Percentiles rank a stretch among this genome's conserved stretches.
These are phyloP conservation scores for Aspergillus cavernicola DNA, from an alignment of 495 filamentous ascomycete species.

Conservation along the genomic window DNA sequence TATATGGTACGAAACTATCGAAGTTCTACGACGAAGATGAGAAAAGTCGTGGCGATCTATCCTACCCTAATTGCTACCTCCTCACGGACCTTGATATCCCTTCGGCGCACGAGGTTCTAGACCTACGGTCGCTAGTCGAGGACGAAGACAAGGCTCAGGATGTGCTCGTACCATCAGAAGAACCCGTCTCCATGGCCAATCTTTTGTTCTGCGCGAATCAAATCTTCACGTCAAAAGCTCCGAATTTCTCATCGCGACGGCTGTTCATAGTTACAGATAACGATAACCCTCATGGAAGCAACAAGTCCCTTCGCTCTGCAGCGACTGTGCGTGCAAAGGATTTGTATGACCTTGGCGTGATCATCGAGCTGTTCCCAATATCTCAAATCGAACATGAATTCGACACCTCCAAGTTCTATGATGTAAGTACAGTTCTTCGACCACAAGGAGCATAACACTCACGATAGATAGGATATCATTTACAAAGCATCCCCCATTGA, in stretches of 20 bases:
- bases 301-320: slow-evolving; percentile 65
- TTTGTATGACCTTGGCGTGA: slow-evolving; percentile 89
- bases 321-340: slow-evolving; percentile 89
- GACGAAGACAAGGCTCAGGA: slow-evolving; percentile 61
- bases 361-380: slow-evolving; percentile 92
- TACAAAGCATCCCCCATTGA: slow-evolving; percentile 60
- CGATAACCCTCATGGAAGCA: slow-evolving; percentile 75
- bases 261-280: slow-evolving; percentile 96
- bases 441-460: not conserved
- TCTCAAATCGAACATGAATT: slow-evolving; percentile 71
- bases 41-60: slow-evolving; percentile 52
- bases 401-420: slow-evolving; percentile 84
- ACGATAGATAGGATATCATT: slow-evolving; percentile 64
- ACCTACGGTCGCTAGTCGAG: slow-evolving; percentile 68
- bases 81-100: slow-evolving; percentile 87
- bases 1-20: slow-evolving; percentile 86
- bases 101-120: slow-evolving; percentile 79
- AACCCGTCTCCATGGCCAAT: slow-evolving; percentile 78
- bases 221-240: slow-evolving; percentile 90
- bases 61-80: slow-evolving; percentile 90
- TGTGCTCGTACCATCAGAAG: slow-evolving; percentile 64
- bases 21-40: slow-evolving; percentile 73
- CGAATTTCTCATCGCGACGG: slow-evolving; percentile 87
- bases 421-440: slow-evolving; percentile 50
- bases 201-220: slow-evolving; percentile 94